Conservation (phyloP, 176 grass and related monocot genomes). For the Elymus sibiricus region DNA sequence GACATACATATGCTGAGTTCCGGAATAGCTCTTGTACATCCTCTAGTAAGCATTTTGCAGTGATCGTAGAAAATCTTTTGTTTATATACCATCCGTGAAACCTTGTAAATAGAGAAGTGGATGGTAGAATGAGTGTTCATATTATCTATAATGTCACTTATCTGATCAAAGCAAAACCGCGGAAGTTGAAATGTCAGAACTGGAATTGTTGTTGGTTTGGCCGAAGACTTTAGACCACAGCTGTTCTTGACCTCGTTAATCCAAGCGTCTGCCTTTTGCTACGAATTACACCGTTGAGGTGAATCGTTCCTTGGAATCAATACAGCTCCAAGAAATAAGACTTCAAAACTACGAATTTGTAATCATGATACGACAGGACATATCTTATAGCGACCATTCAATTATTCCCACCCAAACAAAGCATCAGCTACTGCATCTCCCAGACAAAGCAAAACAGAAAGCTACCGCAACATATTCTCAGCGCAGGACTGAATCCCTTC, state of each 20-base stretch:
- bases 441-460: background rate
- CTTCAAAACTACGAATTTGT: background rate
- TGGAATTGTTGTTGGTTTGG: too few relatives aligned
- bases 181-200: background rate
- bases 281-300: background rate
- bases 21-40: background rate
- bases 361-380: background rate
- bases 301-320: too few relatives aligned
- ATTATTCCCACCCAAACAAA: background rate
- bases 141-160: background rate
- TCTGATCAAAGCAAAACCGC: background rate
- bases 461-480: background rate
- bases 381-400: background rate
- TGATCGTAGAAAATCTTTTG: background rate
- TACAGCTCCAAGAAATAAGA: too few relatives aligned
- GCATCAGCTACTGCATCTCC: background rate
- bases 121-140: background rate
- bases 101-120: slow-evolving; percentile 11
- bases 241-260: background rate
- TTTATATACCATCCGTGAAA: background rate
- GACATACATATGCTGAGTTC: background rate
- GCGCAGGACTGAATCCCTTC: background rate
- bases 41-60: background rate
- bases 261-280: background rate
- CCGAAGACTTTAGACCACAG: background rate